Evolutionary conservation across 2,329 filamentous ascomycete species (phyloP).

Genomic region (Colletotrichum orchidophilum): DNA sequence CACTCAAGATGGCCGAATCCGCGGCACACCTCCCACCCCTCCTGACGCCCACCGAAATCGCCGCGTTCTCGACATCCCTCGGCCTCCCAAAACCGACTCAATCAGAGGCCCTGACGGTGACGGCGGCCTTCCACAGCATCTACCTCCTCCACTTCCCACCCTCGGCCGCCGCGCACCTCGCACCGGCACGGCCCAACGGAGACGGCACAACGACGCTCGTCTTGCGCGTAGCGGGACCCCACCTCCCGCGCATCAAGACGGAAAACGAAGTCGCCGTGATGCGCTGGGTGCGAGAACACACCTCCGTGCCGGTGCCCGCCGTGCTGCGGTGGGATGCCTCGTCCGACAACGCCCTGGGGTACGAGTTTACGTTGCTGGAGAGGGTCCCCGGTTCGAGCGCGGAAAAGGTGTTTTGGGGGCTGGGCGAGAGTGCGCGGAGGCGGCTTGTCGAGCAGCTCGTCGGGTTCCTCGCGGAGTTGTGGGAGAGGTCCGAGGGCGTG

Average conservation of each 20-base stretch:
- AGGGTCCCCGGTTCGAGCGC: conserved; percentile 35
- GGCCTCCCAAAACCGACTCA: conserved; percentile 29
- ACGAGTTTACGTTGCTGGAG: conserved; percentile 52
- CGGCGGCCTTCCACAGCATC: conserved; percentile 40
- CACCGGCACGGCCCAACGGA: not conserved
- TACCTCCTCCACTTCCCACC: conserved; percentile 37
- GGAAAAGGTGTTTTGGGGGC: conserved; percentile 38
- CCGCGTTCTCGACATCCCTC: conserved; percentile 32
- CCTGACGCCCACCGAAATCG: conserved; percentile 9
- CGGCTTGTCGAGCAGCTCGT: conserved; percentile 43
- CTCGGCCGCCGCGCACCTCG: not conserved
- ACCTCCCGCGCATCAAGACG: conserved; percentile 47
- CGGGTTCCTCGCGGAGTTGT: conserved; percentile 39
- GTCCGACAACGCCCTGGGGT: conserved; percentile 46
- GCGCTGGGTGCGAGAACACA: conserved; percentile 42
- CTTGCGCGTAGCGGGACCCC: conserved; percentile 47
- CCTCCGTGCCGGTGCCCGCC: conserved; percentile 44
- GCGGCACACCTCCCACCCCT: conserved; percentile 10
- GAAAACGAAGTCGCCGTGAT: conserved; percentile 50
- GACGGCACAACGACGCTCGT: conserved; percentile 35
- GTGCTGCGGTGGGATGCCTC: conserved; percentile 45
- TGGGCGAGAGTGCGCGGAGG: conserved; percentile 43
- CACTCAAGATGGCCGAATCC: not conserved
- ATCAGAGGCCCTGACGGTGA: conserved; percentile 34
- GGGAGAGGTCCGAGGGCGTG: not conserved